Base-by-base conservation (phyloP, 257 asterid species). In the Ocimum tenuiflorum region DNA sequence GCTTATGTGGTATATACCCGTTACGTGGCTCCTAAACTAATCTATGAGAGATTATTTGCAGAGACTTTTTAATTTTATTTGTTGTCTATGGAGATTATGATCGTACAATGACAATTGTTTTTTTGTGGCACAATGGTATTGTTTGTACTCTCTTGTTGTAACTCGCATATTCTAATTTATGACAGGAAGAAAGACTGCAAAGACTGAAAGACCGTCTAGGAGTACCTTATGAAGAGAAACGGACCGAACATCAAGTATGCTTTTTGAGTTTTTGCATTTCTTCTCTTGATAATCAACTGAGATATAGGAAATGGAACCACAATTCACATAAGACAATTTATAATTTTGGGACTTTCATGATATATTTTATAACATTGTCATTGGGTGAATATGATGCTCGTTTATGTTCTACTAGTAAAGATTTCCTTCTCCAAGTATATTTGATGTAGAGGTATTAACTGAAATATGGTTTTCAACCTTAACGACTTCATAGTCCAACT, bases 171-270 rank as follows among this genome's bases (percentile, higher is more conserved):
- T 61, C 43, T 68, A 57, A 65, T 42, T 73, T 65, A 74, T 75
- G 50, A 61, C 88, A 89, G 98, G 97, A 87, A 83, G 82, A 84
- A 73, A 77, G 88, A 63, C 85, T 92, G 69, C 85, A 52, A 13
- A 75, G 69, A 75, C 89, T 92, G 81, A 87, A 85, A 78, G 86
- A 87, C 53, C 92, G 96, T 58, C 48, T 92, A 53, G 87, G 86
- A 48, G 83, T 87, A 63, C 87, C 97, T 73, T 92, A 80, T 77
- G 98, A 89, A 27, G 98, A 92, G 78, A 71, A 78, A 69, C 76
- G 77, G 55, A 12, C 54, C 23, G 91, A 86, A 72, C 98, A 89
- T 83, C 96, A 80, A 79, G 98, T 91, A 89, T 62, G 39, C 58
- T 68, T 75, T 29, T 55, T 15, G 36, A 59, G 17, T 65, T 46